phyloP scores from a whole-genome alignment of 169 alveolate species.

The Amoebophrya sp. region DNA sequence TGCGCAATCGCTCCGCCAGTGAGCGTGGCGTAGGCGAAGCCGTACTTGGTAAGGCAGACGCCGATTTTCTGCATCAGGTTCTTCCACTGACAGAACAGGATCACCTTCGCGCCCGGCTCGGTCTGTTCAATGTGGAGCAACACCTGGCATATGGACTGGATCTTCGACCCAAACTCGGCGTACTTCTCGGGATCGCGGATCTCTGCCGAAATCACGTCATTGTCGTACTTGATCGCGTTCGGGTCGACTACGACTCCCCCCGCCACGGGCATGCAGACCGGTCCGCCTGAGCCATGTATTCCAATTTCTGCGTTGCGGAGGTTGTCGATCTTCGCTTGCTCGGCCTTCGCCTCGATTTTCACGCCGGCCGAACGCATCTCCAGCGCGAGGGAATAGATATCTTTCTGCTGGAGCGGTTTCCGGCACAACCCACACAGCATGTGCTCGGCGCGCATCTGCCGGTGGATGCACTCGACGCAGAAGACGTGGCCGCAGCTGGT shows the following conservation, averaged over 20 bases:
- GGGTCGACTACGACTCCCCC: too few relatives aligned
- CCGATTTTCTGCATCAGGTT: not conserved
- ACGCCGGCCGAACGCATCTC: not conserved
- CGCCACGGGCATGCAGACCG: too few relatives aligned
- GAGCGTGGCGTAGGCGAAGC: not conserved
- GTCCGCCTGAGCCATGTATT: too few relatives aligned
- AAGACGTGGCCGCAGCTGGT: not conserved
- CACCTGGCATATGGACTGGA: not conserved
- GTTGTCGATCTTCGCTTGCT: not conserved
- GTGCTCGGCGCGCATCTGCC: not conserved
- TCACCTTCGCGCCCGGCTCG: not conserved
- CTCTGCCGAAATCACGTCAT: not conserved
- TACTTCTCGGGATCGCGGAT: not conserved
- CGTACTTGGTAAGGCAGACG: not conserved
- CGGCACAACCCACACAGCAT: not conserved
- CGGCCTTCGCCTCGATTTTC: not conserved
- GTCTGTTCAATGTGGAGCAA: not conserved
- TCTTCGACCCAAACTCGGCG: not conserved
- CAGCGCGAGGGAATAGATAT: not conserved
- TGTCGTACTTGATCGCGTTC: conserved; percentile 5
- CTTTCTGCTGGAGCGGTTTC: not conserved
- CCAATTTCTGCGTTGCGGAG: not conserved
- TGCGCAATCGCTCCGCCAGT: not conserved
- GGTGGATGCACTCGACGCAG: not conserved
- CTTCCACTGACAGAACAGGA: not conserved